A percentile compares a stretch with the other conserved stretches of the same genome.
Evolutionary conservation across 75 land plant genomes (phyloP).

Genomic region (Ceratopteris richardii): DNA sequence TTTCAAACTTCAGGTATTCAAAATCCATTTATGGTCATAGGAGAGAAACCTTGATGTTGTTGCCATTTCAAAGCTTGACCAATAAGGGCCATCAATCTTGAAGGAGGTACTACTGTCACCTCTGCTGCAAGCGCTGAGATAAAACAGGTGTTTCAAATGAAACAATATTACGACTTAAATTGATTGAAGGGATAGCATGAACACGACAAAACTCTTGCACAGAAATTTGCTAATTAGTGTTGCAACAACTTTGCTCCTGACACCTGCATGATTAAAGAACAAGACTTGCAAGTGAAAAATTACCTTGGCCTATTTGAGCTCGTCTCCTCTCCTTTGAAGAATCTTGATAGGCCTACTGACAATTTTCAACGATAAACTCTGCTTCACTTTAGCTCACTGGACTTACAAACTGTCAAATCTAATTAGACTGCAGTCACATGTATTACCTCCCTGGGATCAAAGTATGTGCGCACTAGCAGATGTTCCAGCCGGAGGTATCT

Average conservation of each 20-base stretch:
- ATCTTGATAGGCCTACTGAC: constrained; percentile 82
- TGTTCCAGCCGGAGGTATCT: constrained; percentile 92
- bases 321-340: constrained; percentile 91
- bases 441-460: constrained; percentile 91
- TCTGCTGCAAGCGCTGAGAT: constrained; percentile 75
- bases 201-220: too few relatives aligned
- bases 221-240: too few relatives aligned
- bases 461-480: constrained; percentile 88
- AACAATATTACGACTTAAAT: too few relatives aligned
- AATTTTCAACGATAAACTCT: too few relatives aligned
- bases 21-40: too few relatives aligned
- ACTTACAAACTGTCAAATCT: too few relatives aligned
- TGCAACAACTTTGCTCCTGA: too few relatives aligned
- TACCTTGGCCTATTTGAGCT: constrained; percentile 97
- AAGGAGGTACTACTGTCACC: constrained; percentile 94
- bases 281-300: not conserved
- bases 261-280: too few relatives aligned
- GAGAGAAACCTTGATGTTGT: constrained; percentile 81
- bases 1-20: too few relatives aligned
- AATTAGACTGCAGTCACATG: not conserved
- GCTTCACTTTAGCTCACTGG: too few relatives aligned
- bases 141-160: too few relatives aligned
- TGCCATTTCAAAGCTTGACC: constrained; percentile 99
- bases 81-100: constrained; percentile 93
- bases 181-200: too few relatives aligned